Evolutionary conservation across 139 green algal genomes (phyloP).

Genomic region (Medakamo hakoo): DNA sequence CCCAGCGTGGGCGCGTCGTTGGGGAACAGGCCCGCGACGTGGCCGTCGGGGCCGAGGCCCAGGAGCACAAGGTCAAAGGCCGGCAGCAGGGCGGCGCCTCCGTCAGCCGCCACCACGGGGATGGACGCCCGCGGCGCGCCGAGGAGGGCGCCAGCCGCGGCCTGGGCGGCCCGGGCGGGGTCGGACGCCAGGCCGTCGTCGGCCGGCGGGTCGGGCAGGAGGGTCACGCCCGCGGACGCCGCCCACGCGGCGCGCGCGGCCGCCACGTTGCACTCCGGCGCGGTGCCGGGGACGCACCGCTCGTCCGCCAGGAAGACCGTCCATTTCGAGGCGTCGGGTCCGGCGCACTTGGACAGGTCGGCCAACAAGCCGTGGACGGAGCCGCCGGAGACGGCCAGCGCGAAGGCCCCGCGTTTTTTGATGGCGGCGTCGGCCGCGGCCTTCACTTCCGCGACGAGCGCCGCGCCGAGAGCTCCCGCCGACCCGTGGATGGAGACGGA

Average conservation of each 20-base stretch:
- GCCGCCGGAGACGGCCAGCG: conserved; percentile 2
- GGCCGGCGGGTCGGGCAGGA: background rate
- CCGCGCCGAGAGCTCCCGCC: too few species aligned
- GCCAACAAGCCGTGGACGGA: background rate
- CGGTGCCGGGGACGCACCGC: conserved; percentile 10
- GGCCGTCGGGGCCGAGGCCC: conserved; percentile 82
- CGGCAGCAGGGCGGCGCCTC: conserved; percentile 1
- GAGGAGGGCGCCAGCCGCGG: too few species aligned
- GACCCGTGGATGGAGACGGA: background rate
- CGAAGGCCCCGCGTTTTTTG: conserved; percentile 1
- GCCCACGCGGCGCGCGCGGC: too few species aligned
- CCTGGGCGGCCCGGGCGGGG: too few species aligned
- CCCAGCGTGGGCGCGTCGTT: conserved; percentile 13
- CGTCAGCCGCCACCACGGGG: background rate
- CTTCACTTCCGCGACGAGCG: background rate
- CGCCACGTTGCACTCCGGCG: conserved; percentile 4
- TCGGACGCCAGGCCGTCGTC: background rate
- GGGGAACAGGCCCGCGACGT: conserved; percentile 94
- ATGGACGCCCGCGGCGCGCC: background rate
- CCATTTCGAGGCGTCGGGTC: conserved; percentile 2
- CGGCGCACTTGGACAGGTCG: background rate
- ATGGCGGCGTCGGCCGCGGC: background rate
- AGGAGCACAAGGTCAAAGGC: background rate
- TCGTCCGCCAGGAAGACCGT: conserved; percentile 17
- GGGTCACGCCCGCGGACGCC: background rate